Percentiles rank a stretch among this genome's conserved stretches.
Evolutionary conservation across 345 rosid genomes (phyloP).

Genomic region (Camelina laxa): DNA sequence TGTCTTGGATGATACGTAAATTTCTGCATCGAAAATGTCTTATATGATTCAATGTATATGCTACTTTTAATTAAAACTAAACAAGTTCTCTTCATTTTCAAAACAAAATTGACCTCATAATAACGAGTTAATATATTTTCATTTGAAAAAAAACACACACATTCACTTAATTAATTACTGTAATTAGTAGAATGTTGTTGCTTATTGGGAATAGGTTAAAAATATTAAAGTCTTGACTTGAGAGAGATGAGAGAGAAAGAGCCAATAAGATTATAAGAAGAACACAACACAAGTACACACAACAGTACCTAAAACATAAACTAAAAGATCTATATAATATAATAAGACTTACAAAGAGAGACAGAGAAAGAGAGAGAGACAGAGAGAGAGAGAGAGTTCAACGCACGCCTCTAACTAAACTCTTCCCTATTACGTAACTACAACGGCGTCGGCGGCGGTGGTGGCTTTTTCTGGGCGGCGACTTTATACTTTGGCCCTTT

Average conservation of each 20-base stretch:
- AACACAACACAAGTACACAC: not conserved
- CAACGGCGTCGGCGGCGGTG: too few species aligned
- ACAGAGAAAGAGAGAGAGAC: too few species aligned
- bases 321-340: not conserved
- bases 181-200: too few species aligned
- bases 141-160: not conserved
- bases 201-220: slow-evolving; percentile 20
- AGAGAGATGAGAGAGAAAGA: not conserved
- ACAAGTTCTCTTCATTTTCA: not conserved
- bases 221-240: slow-evolving; percentile 21
- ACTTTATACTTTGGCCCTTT: too few species aligned
- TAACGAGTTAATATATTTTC: not conserved
- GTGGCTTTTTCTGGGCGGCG: too few species aligned
- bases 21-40: not conserved
- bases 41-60: slow-evolving; percentile 20
- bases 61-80: not conserved
- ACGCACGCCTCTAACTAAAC: slow-evolving; percentile 5
- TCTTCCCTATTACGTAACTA: too few species aligned
- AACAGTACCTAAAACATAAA: not conserved
- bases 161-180: too few species aligned
- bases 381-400: slow-evolving; percentile 17
- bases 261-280: slow-evolving; percentile 8
- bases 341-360: not conserved
- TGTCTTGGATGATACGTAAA: slow-evolving; percentile 24
- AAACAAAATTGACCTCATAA: not conserved